These are phyloP conservation scores for Candida oleophila DNA, from an alignment of 805 yeast genomes.

Conservation along the genomic window DNA sequence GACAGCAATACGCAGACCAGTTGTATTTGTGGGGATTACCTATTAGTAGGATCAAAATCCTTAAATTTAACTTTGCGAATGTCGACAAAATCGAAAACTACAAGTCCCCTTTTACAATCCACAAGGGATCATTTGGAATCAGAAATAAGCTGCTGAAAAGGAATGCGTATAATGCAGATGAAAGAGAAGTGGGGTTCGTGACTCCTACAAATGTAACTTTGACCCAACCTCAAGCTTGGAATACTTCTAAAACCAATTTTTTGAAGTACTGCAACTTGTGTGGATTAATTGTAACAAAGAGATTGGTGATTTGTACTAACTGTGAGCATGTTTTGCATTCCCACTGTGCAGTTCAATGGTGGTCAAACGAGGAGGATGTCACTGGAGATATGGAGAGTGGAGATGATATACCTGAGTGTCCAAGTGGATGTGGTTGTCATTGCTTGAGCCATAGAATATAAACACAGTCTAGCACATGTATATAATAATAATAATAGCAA, in stretches of 20 bases:
- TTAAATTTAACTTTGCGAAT: conserved; percentile 60
- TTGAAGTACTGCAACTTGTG: conserved; percentile 64
- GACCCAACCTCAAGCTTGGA: conserved; percentile 26
- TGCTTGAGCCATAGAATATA: conserved; percentile 44
- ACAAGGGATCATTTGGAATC: conserved; percentile 34
- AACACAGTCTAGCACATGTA: not conserved
- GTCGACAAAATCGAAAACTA: conserved; percentile 9
- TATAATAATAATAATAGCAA: not conserved
- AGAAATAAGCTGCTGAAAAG: conserved; percentile 12
- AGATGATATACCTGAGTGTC: conserved; percentile 48
- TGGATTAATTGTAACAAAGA: conserved; percentile 54
- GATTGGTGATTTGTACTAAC: conserved; percentile 63
- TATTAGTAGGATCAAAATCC: conserved; percentile 71
- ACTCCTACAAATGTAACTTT: conserved; percentile 15
- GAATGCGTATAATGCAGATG: conserved; percentile 13
- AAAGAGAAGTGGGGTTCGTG: conserved; percentile 18
- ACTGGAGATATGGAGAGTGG: conserved; percentile 4
- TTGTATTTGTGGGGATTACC: conserved; percentile 83
- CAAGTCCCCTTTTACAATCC: conserved; percentile 28
- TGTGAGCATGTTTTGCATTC: conserved; percentile 84
- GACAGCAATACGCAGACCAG: conserved; percentile 75
- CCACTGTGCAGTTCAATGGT: conserved; percentile 80
- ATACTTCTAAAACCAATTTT: conserved; percentile 19
- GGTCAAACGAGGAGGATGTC: conserved; percentile 41
- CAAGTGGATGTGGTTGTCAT: conserved; percentile 82